Evolutionary conservation across 2,329 filamentous ascomycete genomes (phyloP), one percentile per base, ranked within the genome.

Genomic region (Aureobasidium zeae): DNA sequence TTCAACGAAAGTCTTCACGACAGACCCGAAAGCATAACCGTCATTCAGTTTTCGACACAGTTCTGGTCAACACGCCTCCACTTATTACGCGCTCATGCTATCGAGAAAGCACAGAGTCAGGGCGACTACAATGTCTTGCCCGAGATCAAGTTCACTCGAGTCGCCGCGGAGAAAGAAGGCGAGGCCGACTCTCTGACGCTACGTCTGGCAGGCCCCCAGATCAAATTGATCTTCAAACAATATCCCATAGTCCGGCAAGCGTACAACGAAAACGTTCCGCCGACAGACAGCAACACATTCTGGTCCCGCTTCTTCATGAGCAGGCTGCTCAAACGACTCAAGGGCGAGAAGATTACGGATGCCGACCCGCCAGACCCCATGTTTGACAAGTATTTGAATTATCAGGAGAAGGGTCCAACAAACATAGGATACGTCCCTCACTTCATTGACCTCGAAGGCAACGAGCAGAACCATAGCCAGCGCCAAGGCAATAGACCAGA

Each of bases 241-340:
- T 89, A 98, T 62, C 87, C 91, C 2, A 71, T 98, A 1, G 82
- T 98, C 47, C 84, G 86, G 59, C 78, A 80, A 15, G 84, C 94
- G 5, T 96, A 95, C 63, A 86, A 96, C 57, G 88, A 95, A 58
- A 86, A 88, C 52, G 87, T 95, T 0, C 87, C 86, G 4, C 84
- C 83, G 48, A 54, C 59, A 2, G 54, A 54, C 4, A 64, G 93
- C 28, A 78, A 73, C 19, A 85, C 94, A 55, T 98, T 98, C 59
- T 98, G 89, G 88, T 83, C 83, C 5, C 76, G 86, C 11, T 98
- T 98, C 65, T 96, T 98, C 61, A 77, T 88, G 49, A 94, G 86
- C 62, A 77, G 84, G 45, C 68, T 98, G 7, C 86, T 87, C 52
- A 95, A 94, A 65, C 89, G 87, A 58, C 69, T 98, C 45, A 85